Conservation (phyloP, 768 basidiomycete species). For the Leccinellum luteum region DNA sequence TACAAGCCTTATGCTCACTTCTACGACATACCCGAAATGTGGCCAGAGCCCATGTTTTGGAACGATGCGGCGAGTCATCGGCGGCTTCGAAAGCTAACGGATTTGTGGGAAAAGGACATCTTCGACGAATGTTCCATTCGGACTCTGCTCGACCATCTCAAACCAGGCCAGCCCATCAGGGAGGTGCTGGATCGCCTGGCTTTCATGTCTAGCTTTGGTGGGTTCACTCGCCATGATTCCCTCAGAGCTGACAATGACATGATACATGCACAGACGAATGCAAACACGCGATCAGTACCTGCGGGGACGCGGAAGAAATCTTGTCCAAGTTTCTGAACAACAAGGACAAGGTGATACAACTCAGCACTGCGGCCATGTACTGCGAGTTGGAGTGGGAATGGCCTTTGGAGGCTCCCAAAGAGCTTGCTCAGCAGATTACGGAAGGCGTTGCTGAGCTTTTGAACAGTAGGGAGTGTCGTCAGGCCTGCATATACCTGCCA, state of each 20-base stretch:
- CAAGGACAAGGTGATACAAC: slow-evolving; percentile 16
- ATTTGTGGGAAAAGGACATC: slow-evolving; percentile 30
- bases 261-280: slow-evolving; percentile 10
- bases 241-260: not conserved
- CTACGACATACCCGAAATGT: slow-evolving; percentile 17
- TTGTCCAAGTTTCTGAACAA: slow-evolving; percentile 15
- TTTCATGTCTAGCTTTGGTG: slow-evolving; percentile 32
- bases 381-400: slow-evolving; percentile 26
- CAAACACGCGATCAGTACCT: slow-evolving; percentile 5
- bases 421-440: slow-evolving; percentile 4
- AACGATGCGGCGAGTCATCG: slow-evolving; percentile 23
- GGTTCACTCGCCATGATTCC: not conserved
- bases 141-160: slow-evolving; percentile 19
- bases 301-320: not conserved
- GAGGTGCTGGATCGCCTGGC: slow-evolving; percentile 27
- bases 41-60: slow-evolving; percentile 33
- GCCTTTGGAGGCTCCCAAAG: slow-evolving; percentile 5
- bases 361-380: slow-evolving; percentile 25
- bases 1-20: slow-evolving; percentile 28
- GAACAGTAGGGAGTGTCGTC: slow-evolving; percentile 7
- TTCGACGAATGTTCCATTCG: slow-evolving; percentile 22
- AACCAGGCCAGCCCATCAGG: slow-evolving; percentile 12
- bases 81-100: slow-evolving; percentile 15
- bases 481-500: slow-evolving; percentile 29
- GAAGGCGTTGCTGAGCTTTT: slow-evolving; percentile 18